Evolutionary conservation across 1,284 basidiomycete genomes (phyloP), one percentile per base, ranked within the genome.

Genomic region (Amylostereum chailletii): DNA sequence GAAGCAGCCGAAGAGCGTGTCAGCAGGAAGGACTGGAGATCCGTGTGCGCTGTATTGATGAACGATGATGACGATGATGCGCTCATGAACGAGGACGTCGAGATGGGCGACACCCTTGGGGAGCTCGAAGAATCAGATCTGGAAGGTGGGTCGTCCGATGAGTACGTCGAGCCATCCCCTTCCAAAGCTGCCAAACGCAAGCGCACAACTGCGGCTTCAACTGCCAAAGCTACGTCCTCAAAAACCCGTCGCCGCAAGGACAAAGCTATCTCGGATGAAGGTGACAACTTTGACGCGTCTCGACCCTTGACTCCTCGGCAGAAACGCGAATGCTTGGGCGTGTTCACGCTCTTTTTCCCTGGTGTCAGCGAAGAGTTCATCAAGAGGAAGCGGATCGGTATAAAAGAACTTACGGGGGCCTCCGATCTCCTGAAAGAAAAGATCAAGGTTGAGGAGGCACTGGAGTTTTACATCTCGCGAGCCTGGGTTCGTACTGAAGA

Each of bases 291-390:
- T 49, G 34, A 42, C 46, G 39, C 52, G 46, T 37, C 47, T 29
- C 50, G 46, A 45, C 34, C 47, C 8, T 60, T 83, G 42, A 81
- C 75, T 6, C 57, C 68, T 4, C 71, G 75, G 3, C 83, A 87
- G 61, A 67, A 67, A 49, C 62, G 73, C 45, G 69, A 71, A n/a
- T 77, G 76, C 50, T 69, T 79, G 11, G 65, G 71, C 29, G 71
- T 81, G 10, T 90, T 83, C 58, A 65, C 76, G 4, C 67, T 88
- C 39, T 88, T 90, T 67, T 88, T 90, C 60, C 81, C 83, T 47
- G 62, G 64, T 54, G 50, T 68, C 51, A 34, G 54, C 2, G 65
- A 70, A 26, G 57, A 64, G 3, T 72, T 76, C 6, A 60, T 86
- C 1, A 63, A 70, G 8, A 58, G 60, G 31, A 74, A 79, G 55